Percentiles rank a stretch among this genome's conserved stretches.
These are phyloP conservation scores for Roridomyces roridus DNA, from an alignment of 768 basidiomycete species.

Conservation along the genomic window DNA sequence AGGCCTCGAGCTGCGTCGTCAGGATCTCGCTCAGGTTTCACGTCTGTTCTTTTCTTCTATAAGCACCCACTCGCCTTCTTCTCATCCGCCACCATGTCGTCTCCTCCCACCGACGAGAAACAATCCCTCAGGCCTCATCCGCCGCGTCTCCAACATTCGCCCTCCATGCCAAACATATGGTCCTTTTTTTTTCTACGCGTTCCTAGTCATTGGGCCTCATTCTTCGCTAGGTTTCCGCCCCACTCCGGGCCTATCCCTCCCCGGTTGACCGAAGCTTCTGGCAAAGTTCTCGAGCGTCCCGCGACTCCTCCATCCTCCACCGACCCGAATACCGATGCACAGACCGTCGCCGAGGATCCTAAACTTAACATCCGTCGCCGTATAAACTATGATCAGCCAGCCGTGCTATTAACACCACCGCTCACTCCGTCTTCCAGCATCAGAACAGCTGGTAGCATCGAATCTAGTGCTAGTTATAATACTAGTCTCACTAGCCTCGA, in stretches of 20 bases:
- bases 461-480: slow-evolving; percentile 33
- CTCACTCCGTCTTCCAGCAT: slow-evolving; percentile 71
- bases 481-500: slow-evolving; percentile 27
- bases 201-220: background rate
- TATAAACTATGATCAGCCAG: slow-evolving; percentile 40
- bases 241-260: slow-evolving; percentile 50
- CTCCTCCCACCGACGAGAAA: slow-evolving; percentile 33
- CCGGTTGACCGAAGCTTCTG: slow-evolving; percentile 35
- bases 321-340: slow-evolving; percentile 13
- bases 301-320: slow-evolving; percentile 38
- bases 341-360: slow-evolving; percentile 1
- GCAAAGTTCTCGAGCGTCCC: slow-evolving; percentile 36
- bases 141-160: slow-evolving; percentile 64
- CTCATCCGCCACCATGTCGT: slow-evolving; percentile 36
- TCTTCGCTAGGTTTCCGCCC: slow-evolving; percentile 50
- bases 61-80: slow-evolving; percentile 34
- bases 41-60: slow-evolving; percentile 37
- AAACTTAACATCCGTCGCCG: slow-evolving; percentile 41
- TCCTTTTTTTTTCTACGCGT: slow-evolving; percentile 31
- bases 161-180: slow-evolving; percentile 77
- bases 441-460: slow-evolving; percentile 42
- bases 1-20: slow-evolving; percentile 21
- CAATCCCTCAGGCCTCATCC: slow-evolving; percentile 38
- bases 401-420: slow-evolving; percentile 65
- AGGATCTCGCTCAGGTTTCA: slow-evolving; percentile 36